Percentiles rank a stretch among this genome's conserved stretches.
Conservation (phyloP, 2,329 filamentous ascomycete genomes). For the Alternaria consortialis region DNA sequence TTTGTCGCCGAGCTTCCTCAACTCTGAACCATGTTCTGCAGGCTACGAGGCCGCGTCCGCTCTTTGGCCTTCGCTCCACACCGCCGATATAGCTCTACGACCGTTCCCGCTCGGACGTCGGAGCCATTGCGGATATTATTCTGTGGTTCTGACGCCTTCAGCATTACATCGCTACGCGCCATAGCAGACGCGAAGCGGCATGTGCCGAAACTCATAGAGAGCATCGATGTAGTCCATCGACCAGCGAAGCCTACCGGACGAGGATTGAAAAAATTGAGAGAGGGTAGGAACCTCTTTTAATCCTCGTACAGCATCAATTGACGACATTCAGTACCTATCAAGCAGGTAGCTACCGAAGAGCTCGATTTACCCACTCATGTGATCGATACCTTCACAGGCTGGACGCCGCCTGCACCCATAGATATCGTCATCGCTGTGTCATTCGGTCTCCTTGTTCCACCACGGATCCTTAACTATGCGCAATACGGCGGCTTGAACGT, state of each 20-base stretch:
- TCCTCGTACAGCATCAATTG: constrained; percentile 11
- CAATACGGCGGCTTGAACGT: constrained; percentile 91
- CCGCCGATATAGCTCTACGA: constrained; percentile 23
- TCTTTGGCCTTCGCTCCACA: constrained; percentile 17
- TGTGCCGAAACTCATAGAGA: constrained; percentile 57
- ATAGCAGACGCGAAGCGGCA: constrained; percentile 67
- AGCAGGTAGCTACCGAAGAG: constrained; percentile 65
- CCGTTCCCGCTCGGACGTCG: constrained; percentile 5
- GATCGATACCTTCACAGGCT: constrained; percentile 82
- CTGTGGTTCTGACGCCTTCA: constrained; percentile 93
- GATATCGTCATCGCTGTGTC: constrained; percentile 93
- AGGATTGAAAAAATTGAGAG: constrained; percentile 71
- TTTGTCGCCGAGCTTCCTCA: constrained; percentile 13
- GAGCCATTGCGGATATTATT: constrained; percentile 84
- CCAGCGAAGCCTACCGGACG: constrained; percentile 81
- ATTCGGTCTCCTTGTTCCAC: constrained; percentile 89
- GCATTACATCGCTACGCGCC: constrained; percentile 76
- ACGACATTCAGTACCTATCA: constrained; percentile 72
- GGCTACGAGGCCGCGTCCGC: constrained; percentile 35
- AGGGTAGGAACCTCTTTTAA: constrained; percentile 61
- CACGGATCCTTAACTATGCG: constrained; percentile 72
- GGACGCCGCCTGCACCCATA: constrained; percentile 61
- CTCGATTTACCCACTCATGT: constrained; percentile 75
- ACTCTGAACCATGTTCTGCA: constrained; percentile 19
- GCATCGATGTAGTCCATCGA: constrained; percentile 85